Evolutionary conservation across 768 basidiomycete species (phyloP).

Genomic region (Lyophyllum semitale): DNA sequence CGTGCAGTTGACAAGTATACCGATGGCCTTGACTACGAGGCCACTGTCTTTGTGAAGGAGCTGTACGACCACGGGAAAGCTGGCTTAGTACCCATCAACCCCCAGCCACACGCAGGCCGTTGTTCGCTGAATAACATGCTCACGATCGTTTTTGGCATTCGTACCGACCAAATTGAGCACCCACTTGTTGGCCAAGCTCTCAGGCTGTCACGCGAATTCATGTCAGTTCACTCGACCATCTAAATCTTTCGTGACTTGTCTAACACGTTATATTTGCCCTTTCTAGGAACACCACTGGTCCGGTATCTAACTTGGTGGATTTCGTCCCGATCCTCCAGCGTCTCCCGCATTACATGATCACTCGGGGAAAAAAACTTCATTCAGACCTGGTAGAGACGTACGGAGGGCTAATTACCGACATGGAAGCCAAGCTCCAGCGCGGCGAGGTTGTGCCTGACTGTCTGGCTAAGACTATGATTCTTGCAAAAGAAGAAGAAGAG

Average conservation of each 20-base stretch:
- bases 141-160: slow-evolving; percentile 42
- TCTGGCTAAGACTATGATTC: slow-evolving; percentile 39
- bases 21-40: slow-evolving; percentile 39
- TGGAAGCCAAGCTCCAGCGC: slow-evolving; percentile 34
- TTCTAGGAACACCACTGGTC: slow-evolving; percentile 42
- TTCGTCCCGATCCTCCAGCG: slow-evolving; percentile 44
- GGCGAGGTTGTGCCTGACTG: slow-evolving; percentile 45
- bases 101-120: slow-evolving; percentile 38
- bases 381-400: slow-evolving; percentile 36
- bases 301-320: slow-evolving; percentile 46
- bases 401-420: slow-evolving; percentile 38
- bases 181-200: slow-evolving; percentile 38
- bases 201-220: slow-evolving; percentile 43
- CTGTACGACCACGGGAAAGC: slow-evolving; percentile 33
- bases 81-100: slow-evolving; percentile 37
- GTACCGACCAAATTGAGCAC: slow-evolving; percentile 39
- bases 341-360: slow-evolving; percentile 37
- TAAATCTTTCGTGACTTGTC: neutral
- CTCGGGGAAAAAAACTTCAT: slow-evolving; percentile 41
- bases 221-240: slow-evolving; percentile 25
- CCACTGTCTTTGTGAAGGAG: slow-evolving; percentile 36
- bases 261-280: slow-evolving; percentile 5
- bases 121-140: slow-evolving; percentile 47
- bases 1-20: slow-evolving; percentile 37
- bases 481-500: slow-evolving; percentile 31